phyloP scores from a whole-genome alignment of 2,329 filamentous ascomycete species.

The Aspergillus neotritici region DNA sequence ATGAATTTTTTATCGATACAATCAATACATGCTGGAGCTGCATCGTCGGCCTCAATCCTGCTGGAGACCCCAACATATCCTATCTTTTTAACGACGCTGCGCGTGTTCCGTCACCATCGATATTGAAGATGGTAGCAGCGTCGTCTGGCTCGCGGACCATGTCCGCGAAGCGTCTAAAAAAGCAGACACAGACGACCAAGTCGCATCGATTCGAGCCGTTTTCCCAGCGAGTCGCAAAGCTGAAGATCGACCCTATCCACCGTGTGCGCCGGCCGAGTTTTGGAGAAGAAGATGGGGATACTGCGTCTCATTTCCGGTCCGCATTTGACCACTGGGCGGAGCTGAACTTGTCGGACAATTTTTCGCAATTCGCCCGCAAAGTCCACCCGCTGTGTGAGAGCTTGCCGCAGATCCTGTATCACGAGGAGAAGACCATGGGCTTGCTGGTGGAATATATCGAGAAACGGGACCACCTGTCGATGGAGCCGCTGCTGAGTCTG shows the following conservation, averaged over 20 bases:
- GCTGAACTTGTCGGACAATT: slow-evolving; percentile 79
- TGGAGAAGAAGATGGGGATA: slow-evolving; percentile 67
- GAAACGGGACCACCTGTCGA: slow-evolving; percentile 67
- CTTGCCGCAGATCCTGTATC: slow-evolving; percentile 84
- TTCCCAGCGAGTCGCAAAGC: slow-evolving; percentile 78
- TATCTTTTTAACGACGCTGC: slow-evolving; percentile 21
- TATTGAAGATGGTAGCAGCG: slow-evolving; percentile 42
- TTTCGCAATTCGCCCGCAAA: slow-evolving; percentile 69
- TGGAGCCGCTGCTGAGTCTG: slow-evolving; percentile 84
- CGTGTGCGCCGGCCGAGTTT: slow-evolving; percentile 76
- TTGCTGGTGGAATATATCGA: slow-evolving; percentile 70
- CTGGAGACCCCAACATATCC: background rate
- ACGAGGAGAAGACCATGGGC: slow-evolving; percentile 78
- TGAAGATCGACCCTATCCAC: slow-evolving; percentile 90
- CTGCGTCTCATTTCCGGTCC: slow-evolving; percentile 80
- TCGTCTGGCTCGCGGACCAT: slow-evolving; percentile 64
- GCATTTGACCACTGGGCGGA: slow-evolving; percentile 85
- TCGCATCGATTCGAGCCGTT: slow-evolving; percentile 90
- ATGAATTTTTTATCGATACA: slow-evolving; percentile 32
- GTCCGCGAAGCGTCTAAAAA: slow-evolving; percentile 61
- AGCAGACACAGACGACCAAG: slow-evolving; percentile 67
- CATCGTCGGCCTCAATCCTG: slow-evolving; percentile 15
- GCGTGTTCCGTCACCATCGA: slow-evolving; percentile 14
- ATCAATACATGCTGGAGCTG: slow-evolving; percentile 16
- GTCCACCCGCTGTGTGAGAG: slow-evolving; percentile 77